Evolutionary conservation across 2,329 filamentous ascomycete species (phyloP).

Genomic region (Colletotrichum echinochloae): DNA sequence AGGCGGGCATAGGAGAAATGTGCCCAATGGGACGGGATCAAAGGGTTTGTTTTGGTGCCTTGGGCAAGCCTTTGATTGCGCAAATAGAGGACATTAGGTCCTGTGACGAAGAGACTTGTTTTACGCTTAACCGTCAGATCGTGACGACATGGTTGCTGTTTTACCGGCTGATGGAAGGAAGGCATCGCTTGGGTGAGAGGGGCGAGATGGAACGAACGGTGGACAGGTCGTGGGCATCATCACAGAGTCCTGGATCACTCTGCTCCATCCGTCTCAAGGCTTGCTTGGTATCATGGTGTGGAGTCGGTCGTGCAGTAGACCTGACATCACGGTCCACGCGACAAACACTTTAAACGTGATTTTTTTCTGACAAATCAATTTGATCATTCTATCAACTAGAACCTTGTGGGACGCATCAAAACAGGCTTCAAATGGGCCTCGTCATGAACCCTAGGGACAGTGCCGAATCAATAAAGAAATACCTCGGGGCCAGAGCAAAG

Average conservation of each 20-base stretch:
- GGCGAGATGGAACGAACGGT: neutral
- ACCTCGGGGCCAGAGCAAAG: slow-evolving; percentile 31
- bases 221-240: neutral
- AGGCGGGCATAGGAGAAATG: slow-evolving; percentile 8
- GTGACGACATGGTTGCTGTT: neutral
- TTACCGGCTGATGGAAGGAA: neutral
- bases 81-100: slow-evolving; percentile 31
- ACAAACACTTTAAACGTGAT: neutral
- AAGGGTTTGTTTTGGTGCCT: slow-evolving; percentile 19
- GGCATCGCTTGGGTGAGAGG: neutral
- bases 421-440: slow-evolving; percentile 10
- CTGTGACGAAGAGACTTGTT: slow-evolving; percentile 32
- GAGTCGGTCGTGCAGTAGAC: neutral
- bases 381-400: slow-evolving; percentile 34
- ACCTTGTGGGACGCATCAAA: slow-evolving; percentile 8
- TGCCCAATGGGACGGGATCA: slow-evolving; percentile 1
- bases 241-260: neutral
- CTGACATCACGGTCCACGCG: neutral
- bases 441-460: slow-evolving; percentile 20
- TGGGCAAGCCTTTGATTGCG: slow-evolving; percentile 21
- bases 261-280: neutral
- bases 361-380: slow-evolving; percentile 28
- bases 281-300: neutral
- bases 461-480: slow-evolving; percentile 32
- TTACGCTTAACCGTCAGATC: neutral